A percentile compares a stretch with the other conserved stretches of the same genome.
Evolutionary conservation across 768 basidiomycete species (phyloP).

Genomic region (Filobasidium floriforme): DNA sequence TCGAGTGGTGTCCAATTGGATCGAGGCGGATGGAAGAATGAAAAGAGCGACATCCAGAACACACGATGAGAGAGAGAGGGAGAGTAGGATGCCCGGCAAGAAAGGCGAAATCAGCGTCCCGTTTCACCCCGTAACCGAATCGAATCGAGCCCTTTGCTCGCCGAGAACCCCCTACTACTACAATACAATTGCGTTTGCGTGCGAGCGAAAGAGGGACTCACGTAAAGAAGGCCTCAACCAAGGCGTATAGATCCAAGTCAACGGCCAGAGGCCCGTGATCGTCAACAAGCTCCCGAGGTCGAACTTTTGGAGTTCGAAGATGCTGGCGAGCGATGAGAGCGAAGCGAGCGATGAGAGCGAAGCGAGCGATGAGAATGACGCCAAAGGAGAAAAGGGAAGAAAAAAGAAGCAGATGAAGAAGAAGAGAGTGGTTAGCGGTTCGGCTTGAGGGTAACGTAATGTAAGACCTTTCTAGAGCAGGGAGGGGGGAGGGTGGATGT

Average conservation of each 20-base stretch:
- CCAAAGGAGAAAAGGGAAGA: not conserved
- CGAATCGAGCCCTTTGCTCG: too few relatives aligned
- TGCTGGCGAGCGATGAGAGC: slow-evolving; percentile 23
- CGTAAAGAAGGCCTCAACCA: slow-evolving; percentile 26
- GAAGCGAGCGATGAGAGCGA: not conserved
- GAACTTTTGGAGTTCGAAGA: slow-evolving; percentile 39
- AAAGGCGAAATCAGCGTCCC: too few relatives aligned
- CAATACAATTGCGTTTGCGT: too few relatives aligned
- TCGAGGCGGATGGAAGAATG: too few relatives aligned
- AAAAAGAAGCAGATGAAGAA: too few relatives aligned
- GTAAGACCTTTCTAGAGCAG: too few relatives aligned
- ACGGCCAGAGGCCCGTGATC: slow-evolving; percentile 28
- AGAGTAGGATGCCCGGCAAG: not conserved
- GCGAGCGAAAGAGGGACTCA: slow-evolving; percentile 26
- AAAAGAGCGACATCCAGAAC: not conserved
- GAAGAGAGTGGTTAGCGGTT: too few relatives aligned
- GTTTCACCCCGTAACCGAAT: too few relatives aligned
- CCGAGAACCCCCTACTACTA: too few relatives aligned
- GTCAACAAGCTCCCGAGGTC: slow-evolving; percentile 31
- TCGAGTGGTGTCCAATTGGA: too few relatives aligned
- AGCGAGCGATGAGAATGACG: not conserved
- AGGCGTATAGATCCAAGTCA: slow-evolving; percentile 32
- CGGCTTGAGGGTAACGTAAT: too few relatives aligned
- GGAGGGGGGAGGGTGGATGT: too few relatives aligned
- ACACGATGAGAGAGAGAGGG: not conserved